phyloP scores from a whole-genome alignment of 176 grass and related monocot species.

The Alopecurus myosuroides region DNA sequence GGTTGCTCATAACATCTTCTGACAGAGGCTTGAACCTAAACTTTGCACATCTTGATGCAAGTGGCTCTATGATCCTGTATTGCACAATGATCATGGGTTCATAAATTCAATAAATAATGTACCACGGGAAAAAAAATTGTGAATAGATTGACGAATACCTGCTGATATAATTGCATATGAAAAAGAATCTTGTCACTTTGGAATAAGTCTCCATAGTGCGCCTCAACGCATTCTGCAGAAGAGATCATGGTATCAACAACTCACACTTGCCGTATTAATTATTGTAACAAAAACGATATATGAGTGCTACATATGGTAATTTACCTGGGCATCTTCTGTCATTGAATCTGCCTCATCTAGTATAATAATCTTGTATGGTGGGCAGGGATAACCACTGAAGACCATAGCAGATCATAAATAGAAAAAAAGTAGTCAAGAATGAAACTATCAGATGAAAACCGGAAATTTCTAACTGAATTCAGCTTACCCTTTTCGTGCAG shows the following conservation, averaged over 20 bases:
- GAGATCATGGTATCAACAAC: conserved; percentile 15
- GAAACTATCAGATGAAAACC: not conserved
- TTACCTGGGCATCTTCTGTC: conserved; percentile 99
- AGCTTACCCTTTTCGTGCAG: conserved; percentile 50
- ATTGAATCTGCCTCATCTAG: conserved; percentile 99
- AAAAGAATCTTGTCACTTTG: conserved; percentile 98
- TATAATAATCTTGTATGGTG: conserved; percentile 98
- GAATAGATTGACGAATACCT: conserved; percentile 45
- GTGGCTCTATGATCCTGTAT: conserved; percentile 94
- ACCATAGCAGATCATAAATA: conserved; percentile 5
- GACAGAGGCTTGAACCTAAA: conserved; percentile 99
- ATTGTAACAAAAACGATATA: conserved; percentile 18
- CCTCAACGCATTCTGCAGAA: conserved; percentile 37
- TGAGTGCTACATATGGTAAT: conserved; percentile 9
- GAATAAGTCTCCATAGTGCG: conserved; percentile 13
- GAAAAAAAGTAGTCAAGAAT: conserved; percentile 34
- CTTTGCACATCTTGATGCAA: conserved; percentile 97
- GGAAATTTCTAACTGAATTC: conserved; percentile 31
- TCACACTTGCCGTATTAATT: not conserved
- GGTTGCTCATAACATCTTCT: conserved; percentile 87
- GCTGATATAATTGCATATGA: conserved; percentile 99
- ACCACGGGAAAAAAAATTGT: not conserved
- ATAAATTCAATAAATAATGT: conserved; percentile 5
- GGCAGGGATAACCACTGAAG: conserved; percentile 82
- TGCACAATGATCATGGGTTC: not conserved